phyloP scores from a whole-genome alignment of 179 eudicot species.

The Dionaea muscipula region DNA sequence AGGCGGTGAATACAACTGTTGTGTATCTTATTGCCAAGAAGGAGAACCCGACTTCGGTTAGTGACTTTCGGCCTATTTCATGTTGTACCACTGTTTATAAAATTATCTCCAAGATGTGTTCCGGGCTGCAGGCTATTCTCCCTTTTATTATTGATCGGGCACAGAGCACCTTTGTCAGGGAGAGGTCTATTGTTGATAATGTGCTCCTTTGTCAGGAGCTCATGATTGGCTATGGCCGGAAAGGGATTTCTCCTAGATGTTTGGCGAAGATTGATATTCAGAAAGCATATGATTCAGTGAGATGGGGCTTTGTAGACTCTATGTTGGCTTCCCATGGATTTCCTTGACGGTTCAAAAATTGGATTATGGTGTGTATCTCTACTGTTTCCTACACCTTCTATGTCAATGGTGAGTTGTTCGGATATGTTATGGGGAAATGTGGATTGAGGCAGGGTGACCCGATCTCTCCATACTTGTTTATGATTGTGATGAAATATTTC shows the following conservation, averaged over 20 bases:
- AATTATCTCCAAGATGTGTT: not conserved
- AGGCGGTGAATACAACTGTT: too few species aligned
- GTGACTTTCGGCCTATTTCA: not conserved
- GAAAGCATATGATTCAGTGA: slow-evolving; percentile 2
- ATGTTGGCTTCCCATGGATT: not conserved
- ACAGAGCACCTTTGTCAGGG: not conserved
- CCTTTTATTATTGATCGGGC: not conserved
- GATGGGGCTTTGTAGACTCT: not conserved
- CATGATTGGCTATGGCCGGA: too few species aligned
- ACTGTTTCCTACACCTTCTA: too few species aligned
- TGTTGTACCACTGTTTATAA: slow-evolving; percentile 1
- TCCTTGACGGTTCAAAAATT: too few species aligned
- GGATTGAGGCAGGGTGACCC: too few species aligned
- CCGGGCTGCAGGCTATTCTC: not conserved
- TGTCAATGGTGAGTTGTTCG: too few species aligned
- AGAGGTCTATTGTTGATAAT: not conserved
- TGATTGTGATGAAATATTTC: too few species aligned
- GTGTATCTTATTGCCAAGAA: too few species aligned
- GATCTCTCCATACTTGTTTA: too few species aligned
- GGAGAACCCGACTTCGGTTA: not conserved
- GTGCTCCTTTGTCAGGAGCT: not conserved
- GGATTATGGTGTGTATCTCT: too few species aligned
- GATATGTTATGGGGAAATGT: too few species aligned
- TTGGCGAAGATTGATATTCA: not conserved
- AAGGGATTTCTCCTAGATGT: not conserved